Evolutionary conservation across 495 filamentous ascomycete species (phyloP).

Genomic region (Talaromyces ruber): DNA sequence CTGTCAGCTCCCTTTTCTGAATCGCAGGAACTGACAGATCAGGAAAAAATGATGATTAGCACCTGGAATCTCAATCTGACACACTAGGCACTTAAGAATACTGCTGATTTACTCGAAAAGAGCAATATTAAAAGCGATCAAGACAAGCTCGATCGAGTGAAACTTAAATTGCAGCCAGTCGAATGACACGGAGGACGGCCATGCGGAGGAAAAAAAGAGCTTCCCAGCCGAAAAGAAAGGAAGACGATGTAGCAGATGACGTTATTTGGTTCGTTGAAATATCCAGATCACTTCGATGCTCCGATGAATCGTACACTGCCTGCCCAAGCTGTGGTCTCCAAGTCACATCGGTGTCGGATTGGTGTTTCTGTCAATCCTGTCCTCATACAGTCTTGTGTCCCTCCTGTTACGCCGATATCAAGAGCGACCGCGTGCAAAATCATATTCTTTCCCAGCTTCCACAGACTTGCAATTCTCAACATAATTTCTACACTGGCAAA

Average conservation of each 20-base stretch:
- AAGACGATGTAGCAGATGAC: background rate
- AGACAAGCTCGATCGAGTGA: background rate
- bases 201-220: background rate
- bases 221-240: background rate
- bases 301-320: background rate
- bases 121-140: background rate
- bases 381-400: background rate
- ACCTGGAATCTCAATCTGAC: conserved; percentile 5
- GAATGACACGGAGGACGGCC: background rate
- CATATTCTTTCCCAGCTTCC: background rate
- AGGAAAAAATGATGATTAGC: conserved; percentile 6
- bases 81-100: conserved; percentile 6
- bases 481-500: background rate
- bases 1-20: conserved; percentile 5
- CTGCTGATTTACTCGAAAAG: background rate
- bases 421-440: background rate
- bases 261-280: background rate
- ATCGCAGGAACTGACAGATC: conserved; percentile 5
- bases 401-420: background rate
- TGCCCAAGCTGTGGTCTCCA: background rate
- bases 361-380: background rate
- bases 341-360: background rate
- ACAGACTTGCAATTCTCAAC: background rate
- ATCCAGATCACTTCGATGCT: too few relatives aligned
- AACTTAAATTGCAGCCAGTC: background rate